phyloP scores from a whole-genome alignment of 345 rosid genomes.

The Eucalyptus guilfoylei region DNA sequence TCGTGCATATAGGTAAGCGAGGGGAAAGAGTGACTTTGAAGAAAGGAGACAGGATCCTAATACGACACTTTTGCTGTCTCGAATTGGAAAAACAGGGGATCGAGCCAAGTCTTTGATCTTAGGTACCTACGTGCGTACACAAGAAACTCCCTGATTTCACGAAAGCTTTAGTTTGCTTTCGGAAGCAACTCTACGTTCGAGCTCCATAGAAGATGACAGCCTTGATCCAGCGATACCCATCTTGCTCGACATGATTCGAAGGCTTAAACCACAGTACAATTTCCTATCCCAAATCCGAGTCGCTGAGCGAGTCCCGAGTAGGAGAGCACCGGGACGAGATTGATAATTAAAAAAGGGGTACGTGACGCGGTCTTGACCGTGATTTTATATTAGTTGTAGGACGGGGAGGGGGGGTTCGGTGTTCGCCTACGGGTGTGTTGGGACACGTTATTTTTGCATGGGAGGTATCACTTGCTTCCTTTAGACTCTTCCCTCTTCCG shows the following conservation, averaged over 20 bases:
- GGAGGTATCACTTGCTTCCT: slow-evolving; percentile 6
- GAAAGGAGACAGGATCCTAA: background rate
- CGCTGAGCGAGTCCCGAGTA: background rate
- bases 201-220: background rate
- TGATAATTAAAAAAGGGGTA: background rate
- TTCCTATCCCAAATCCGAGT: background rate
- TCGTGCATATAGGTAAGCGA: background rate
- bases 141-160: background rate
- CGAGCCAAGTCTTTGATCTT: background rate
- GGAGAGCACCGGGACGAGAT: background rate
- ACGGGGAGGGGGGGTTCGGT: background rate
- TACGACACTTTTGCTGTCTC: background rate
- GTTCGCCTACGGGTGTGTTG: background rate
- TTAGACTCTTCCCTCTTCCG: background rate
- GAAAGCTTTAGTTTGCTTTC: background rate
- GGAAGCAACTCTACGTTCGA: background rate
- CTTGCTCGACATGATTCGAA: background rate
- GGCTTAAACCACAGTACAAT: background rate
- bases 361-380: background rate
- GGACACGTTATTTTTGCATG: slow-evolving; percentile 3
- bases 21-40: background rate
- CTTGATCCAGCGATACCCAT: background rate
- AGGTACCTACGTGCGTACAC: background rate
- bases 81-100: background rate
- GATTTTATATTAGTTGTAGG: background rate